Conservation (phyloP, 2,329 filamentous ascomycete species). For the Orbilia oligospora region DNA sequence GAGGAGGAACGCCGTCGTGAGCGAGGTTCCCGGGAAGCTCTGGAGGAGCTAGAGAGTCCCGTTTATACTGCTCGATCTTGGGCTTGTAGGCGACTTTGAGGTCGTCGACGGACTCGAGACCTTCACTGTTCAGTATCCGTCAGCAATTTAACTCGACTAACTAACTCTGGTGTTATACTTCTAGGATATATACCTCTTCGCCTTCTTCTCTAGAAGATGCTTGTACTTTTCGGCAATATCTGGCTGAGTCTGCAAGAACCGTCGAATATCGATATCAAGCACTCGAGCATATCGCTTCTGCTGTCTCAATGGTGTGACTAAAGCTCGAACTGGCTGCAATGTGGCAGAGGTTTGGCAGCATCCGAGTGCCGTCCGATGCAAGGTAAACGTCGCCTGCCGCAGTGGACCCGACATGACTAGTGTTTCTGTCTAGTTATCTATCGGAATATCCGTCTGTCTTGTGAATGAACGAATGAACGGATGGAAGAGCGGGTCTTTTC, state of each 20-base stretch:
- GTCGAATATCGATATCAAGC: conserved; percentile 77
- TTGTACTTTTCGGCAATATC: conserved; percentile 86
- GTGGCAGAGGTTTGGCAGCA: conserved; percentile 39
- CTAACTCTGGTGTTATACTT: not conserved
- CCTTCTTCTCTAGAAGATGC: conserved; percentile 86
- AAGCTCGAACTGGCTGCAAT: conserved; percentile 23
- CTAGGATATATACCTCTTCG: conserved; percentile 72
- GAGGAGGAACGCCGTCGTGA: conserved; percentile 33
- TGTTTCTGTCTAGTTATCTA: not conserved
- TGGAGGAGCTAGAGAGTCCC: conserved; percentile 74
- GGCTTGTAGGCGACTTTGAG: conserved; percentile 87
- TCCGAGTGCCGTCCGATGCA: conserved; percentile 47
- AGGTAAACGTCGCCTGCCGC: conserved; percentile 34
- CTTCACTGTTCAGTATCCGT: conserved; percentile 68
- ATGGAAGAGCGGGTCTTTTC: not conserved
- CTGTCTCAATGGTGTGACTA: conserved; percentile 56
- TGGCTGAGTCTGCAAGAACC: conserved; percentile 86
- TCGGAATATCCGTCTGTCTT: not conserved
- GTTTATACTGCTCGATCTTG: conserved; percentile 81
- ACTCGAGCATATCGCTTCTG: conserved; percentile 93
- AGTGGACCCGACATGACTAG: conserved; percentile 41
- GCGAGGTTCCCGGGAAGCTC: conserved; percentile 64
- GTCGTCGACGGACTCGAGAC: conserved; percentile 78
- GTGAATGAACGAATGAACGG: not conserved
- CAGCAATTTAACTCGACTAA: not conserved